Base-by-base conservation (phyloP, 768 basidiomycete species). In the Harrya chromipes region DNA sequence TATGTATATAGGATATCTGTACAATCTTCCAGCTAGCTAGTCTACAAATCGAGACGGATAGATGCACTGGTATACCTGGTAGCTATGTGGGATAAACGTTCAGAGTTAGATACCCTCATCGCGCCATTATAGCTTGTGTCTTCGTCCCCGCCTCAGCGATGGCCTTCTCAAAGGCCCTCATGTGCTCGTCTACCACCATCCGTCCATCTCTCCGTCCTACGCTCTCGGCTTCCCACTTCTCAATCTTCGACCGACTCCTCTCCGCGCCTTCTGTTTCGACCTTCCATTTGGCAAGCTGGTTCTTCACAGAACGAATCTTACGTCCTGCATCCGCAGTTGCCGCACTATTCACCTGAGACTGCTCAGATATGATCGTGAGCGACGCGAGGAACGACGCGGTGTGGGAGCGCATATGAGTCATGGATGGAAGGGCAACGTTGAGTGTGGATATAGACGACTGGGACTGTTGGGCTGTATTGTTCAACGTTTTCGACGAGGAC, bases 231-330 rank as follows among this genome's bases (percentile, higher is more conserved):
- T 93, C 90, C 91, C 91, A 92, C 63, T 74, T 77, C 66, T 90
- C 88, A 48, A 93, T 89, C 64, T 74, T 80, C 50, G 75, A 61
- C 29, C 86, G 78, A 61, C 90, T 93, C 40, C 81, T 78, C 63
- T 93, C 90, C 35, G 89, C 90, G 54, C 84, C 87, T 56, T 93
- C 90, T 78, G 84, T 90, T 47, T 93, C 90, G 27, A 79, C 76
- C 47, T 84, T 78, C 85, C 87, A 89, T 19, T 82, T 86, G 6
- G 84, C 85, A 26, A 93, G 69, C 57, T 86, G 87, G 59, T 92
- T 91, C 72, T 88, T 90, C 53, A 92, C 69, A 13, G 87, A 87
- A 42, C 91, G 85, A 36, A 94, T 83, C 69, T 89, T 91, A 34
- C 91, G 79, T 40, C 89, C 90, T 0, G 90, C 86, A 49, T 94